Evolutionary conservation across 1,139 yeast species (phyloP), one percentile per base, ranked within the genome.

Genomic region (Yamadazyma dendronema): DNA sequence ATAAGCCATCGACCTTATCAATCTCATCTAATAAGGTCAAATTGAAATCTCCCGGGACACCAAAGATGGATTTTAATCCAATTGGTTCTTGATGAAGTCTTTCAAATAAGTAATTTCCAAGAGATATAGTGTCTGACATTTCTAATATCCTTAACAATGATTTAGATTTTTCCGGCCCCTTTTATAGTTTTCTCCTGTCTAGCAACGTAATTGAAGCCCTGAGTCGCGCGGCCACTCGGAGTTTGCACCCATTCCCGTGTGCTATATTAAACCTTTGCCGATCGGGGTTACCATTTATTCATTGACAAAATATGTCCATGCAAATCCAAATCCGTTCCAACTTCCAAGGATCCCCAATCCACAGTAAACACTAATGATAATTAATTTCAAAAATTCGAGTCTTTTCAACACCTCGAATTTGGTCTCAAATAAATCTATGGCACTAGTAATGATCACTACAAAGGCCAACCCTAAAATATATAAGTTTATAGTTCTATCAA

Each of bases 311-410:
- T 87, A 90, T 34, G 86, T 65, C 95, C 96, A 88, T 40, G 85
- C 79, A 47, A 92, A 77, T n/a, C n/a, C 79, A 47, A 92, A 19
- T 2, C 95, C 94, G 44, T 84, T 77, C 95, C 96, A 94, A 38
- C 95, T 81, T 34, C 89, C 76, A 4, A 90, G 70, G 2, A 92
- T 79, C 5, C 98, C 99, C 23, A 87, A 48, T 0, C 89, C 80
- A 58, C 97, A 88, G 59, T 90, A 90, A 2, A 87, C 83, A 48
- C 96, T 87, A 39, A 87, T 77, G 8, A 81, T 63, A 87, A 92
- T 87, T 46, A 92, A 71, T 35, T 87, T 80, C 43, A 87, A 64
- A 54, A 89, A 92, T 57, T 87, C 86, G 43, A 79, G 67, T 46
- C 64, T 75, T 40, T 67, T 66, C 44, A 84, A 62, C 5, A 77